Base-by-base conservation (phyloP, 2,329 filamentous ascomycete species). In the Aspergillus eucalypticola region DNA sequence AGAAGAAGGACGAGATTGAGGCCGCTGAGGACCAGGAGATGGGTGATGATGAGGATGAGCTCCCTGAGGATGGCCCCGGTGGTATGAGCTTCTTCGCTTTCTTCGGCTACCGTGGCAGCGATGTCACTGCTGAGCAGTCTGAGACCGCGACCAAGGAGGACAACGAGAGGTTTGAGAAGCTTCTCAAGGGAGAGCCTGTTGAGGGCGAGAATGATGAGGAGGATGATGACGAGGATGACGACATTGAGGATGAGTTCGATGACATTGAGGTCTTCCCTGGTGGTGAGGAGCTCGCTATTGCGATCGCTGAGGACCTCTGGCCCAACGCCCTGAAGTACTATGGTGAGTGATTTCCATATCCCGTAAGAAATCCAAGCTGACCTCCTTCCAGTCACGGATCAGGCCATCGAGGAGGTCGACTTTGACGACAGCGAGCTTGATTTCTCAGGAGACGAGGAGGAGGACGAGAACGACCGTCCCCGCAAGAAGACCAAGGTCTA, bases 241-340 rank as follows among this genome's bases (percentile, higher is more conserved):
- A 88, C 0, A 83, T 90, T 0, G 85, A 88, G 0, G 82, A 86
- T 29, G 85, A 88, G 64, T 84, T 89, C 66, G 84, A 88, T 62
- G 86, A 88, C 56, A 83, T 89, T 51, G 94, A 97, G 77, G 89
- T 96, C 68, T 96, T 95, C 82, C 89, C 90, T n/a, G 87, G 87
- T 46, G 94, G 91, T 21, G 92, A 96, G 67, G 90, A 93, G 63
- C 77, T 98, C 51, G 93, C 92, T 41, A 84, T 92, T 64, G 83
- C 87, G 61, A 82, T 98, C 67, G 87, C 90, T 8, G 93, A 98
- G 73, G 94, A 98, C 68, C 80, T 98, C 55, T 97, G 90, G 88
- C 90, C 91, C 51, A 87, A 88, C 64, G 94, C 93, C 60, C 88
- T 96, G 75, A 91, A 90, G 76, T 96, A 95, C 80, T 98, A 95